Conservation (phyloP, 495 filamentous ascomycete species). For the Talaromyces adpressus region DNA sequence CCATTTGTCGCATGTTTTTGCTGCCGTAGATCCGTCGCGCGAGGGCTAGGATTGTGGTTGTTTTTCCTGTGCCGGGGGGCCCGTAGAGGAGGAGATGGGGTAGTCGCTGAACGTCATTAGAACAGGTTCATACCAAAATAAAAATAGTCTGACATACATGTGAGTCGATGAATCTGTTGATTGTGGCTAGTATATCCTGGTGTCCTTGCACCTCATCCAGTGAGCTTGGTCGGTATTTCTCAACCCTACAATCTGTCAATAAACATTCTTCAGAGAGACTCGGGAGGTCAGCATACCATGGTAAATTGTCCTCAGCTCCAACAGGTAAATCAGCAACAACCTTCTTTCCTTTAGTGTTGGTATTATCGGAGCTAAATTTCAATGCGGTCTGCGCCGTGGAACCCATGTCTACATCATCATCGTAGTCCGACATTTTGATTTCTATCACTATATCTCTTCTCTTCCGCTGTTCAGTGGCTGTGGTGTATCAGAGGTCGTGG, state of each 20-base stretch:
- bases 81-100: conserved; percentile 98
- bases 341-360: conserved; percentile 78
- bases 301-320: conserved; percentile 87
- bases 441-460: neutral
- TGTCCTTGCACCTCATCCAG: conserved; percentile 95
- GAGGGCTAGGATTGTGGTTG: conserved; percentile 86
- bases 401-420: conserved; percentile 85
- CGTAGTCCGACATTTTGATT: conserved; percentile 76
- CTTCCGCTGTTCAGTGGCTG: neutral
- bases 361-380: conserved; percentile 47
- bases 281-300: conserved; percentile 57
- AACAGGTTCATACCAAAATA: neutral
- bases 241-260: conserved; percentile 59
- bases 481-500: neutral
- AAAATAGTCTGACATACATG: conserved; percentile 46
- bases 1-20: conserved; percentile 95
- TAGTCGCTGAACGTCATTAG: conserved; percentile 48
- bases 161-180: conserved; percentile 91
- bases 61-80: conserved; percentile 94
- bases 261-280: neutral
- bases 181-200: conserved; percentile 92
- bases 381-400: conserved; percentile 50
- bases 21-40: conserved; percentile 86
- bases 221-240: conserved; percentile 89
- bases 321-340: conserved; percentile 88